Percentiles rank a stretch among this genome's conserved stretches.
Conservation (phyloP, 2,329 filamentous ascomycete genomes). For the Incumbomyces lentus region DNA sequence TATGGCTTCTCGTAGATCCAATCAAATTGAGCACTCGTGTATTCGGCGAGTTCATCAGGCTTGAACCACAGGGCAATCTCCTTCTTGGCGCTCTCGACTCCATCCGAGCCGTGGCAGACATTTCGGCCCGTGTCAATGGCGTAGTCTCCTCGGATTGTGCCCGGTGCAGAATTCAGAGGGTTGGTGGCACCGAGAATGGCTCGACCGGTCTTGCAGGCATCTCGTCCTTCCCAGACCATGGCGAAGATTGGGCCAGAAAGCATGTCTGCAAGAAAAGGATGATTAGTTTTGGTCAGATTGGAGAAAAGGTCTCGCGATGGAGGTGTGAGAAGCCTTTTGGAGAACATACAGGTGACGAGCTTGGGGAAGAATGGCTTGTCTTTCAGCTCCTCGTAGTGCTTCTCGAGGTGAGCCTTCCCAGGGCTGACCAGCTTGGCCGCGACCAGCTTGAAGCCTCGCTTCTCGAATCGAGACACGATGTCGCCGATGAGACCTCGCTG, state of each 20-base stretch:
- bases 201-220: slow-evolving; percentile 97
- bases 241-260: slow-evolving; percentile 89
- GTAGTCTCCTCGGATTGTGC: slow-evolving; percentile 95
- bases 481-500: slow-evolving; percentile 96
- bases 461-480: slow-evolving; percentile 98
- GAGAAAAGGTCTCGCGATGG: too few relatives aligned
- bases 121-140: slow-evolving; percentile 90
- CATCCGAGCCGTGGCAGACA: slow-evolving; percentile 99
- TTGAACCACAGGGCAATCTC: slow-evolving; percentile 99
- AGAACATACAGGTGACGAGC: slow-evolving; percentile 71
- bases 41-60: slow-evolving; percentile 71
- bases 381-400: slow-evolving; percentile 89
- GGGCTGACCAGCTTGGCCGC: slow-evolving; percentile 92
- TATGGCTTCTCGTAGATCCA: slow-evolving; percentile 93
- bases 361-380: slow-evolving; percentile 95
- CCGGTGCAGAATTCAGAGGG: slow-evolving; percentile 84
- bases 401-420: slow-evolving; percentile 90
- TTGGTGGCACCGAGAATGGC: slow-evolving; percentile 97
- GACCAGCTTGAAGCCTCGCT: slow-evolving; percentile 94
- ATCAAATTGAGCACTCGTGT: slow-evolving; percentile 73
- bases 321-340: too few relatives aligned
- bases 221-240: slow-evolving; percentile 99
- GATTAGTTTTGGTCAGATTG: too few relatives aligned
- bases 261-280: slow-evolving; percentile 63
- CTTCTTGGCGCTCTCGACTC: slow-evolving; percentile 98